Conservation (phyloP, 495 filamentous ascomycete genomes). For the Penicillium tannophilum region DNA sequence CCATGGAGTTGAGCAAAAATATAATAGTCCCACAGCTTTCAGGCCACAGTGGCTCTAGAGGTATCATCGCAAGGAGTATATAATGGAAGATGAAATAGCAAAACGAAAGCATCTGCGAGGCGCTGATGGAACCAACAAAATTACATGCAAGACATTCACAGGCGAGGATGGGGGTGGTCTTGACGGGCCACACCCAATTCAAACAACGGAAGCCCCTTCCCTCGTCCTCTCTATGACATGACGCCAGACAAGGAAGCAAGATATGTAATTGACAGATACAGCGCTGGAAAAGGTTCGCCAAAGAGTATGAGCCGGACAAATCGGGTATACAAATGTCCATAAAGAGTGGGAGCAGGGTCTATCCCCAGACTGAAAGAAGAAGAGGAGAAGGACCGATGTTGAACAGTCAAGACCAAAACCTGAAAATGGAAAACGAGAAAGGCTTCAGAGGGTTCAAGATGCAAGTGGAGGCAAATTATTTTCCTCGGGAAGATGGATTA, state of each 20-base stretch:
- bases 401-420: not conserved
- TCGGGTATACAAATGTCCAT: not conserved
- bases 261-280: constrained; percentile 3
- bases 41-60: not conserved
- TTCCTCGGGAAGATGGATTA: not conserved
- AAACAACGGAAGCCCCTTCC: not conserved
- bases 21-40: not conserved
- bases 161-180: not conserved
- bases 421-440: not conserved
- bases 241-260: not conserved
- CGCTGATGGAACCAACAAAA: too few species aligned
- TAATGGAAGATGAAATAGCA: not conserved
- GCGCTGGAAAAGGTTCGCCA: not conserved
- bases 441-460: not conserved
- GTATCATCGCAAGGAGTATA: not conserved
- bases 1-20: too few species aligned
- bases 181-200: not conserved
- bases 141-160: not conserved
- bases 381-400: not conserved
- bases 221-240: not conserved
- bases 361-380: not conserved
- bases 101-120: too few species aligned
- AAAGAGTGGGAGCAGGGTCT: not conserved
- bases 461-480: not conserved
- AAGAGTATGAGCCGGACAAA: not conserved